Conservation (phyloP, 352 stramenopile species). For the Globisporangium radiosum region DNA sequence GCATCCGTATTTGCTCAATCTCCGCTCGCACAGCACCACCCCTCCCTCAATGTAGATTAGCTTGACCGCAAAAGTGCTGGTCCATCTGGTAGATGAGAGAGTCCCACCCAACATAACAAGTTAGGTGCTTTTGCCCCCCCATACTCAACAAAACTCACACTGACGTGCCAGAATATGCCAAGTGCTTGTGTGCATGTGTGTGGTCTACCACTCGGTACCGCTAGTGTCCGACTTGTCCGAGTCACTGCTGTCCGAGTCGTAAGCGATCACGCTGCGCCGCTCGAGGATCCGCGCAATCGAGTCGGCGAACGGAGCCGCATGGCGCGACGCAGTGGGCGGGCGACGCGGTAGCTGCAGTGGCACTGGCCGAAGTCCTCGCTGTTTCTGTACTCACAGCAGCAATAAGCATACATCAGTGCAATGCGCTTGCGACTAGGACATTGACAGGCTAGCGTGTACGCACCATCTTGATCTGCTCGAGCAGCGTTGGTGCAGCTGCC, state of each 20-base stretch:
- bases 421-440: not conserved
- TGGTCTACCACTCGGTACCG: constrained; percentile 17
- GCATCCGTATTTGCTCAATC: no score
- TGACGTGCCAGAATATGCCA: not conserved
- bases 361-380: constrained; percentile 34
- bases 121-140: no score
- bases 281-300: constrained; percentile 65
- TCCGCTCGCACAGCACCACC: no score
- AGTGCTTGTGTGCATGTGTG: not conserved
- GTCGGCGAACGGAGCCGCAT: constrained; percentile 31
- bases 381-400: constrained; percentile 19
- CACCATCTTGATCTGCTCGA: constrained; percentile 48
- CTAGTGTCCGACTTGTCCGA: constrained; percentile 10
- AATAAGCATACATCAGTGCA: not conserved
- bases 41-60: no score
- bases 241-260: constrained; percentile 50
- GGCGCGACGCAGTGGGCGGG: constrained; percentile 1
- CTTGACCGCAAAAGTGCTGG: no score
- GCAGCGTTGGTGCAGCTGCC: constrained; percentile 12
- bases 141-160: no score
- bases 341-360: constrained; percentile 14
- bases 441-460: not conserved
- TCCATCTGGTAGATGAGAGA: no score
- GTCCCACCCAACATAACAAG: no score
- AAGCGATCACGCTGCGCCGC: constrained; percentile 41